These are phyloP conservation scores for Vitrella brassicaformis DNA, from an alignment of 73 alveolate genomes.

Conservation along the genomic window DNA sequence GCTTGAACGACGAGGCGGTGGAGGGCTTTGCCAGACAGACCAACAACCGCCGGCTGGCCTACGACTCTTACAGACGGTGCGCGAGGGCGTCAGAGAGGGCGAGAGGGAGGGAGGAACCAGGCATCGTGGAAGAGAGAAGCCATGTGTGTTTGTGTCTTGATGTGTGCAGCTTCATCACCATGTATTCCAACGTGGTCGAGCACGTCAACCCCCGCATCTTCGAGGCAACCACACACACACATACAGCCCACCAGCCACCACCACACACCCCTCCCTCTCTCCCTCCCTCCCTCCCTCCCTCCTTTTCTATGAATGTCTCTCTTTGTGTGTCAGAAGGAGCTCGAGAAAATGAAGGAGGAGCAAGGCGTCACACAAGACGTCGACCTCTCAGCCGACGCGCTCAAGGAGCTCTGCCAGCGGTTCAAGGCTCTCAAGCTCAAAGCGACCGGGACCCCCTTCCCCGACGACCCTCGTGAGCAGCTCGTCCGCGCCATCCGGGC, in stretches of 20 bases:
- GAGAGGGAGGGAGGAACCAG: too few species aligned
- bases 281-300: not conserved
- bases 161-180: not conserved
- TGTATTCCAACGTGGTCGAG: not conserved
- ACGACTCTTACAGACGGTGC: not conserved
- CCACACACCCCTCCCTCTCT: not conserved
- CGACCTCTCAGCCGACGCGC: not conserved
- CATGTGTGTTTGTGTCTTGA: not conserved
- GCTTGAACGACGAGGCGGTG: slow-evolving; percentile 49
- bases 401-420: not conserved
- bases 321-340: not conserved
- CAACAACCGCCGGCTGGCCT: not conserved
- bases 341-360: not conserved
- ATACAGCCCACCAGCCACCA: not conserved
- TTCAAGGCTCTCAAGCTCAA: not conserved
- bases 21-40: not conserved
- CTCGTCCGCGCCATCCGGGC: slow-evolving; percentile 15
- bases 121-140: not conserved
- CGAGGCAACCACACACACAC: too few species aligned
- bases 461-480: slow-evolving; percentile 1
- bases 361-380: not conserved
- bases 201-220: not conserved
- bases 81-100: too few species aligned
- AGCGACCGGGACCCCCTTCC: not conserved
- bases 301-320: too few species aligned